phyloP scores from a whole-genome alignment of 2,329 filamentous ascomycete species.

The Ascochyta koolunga region DNA sequence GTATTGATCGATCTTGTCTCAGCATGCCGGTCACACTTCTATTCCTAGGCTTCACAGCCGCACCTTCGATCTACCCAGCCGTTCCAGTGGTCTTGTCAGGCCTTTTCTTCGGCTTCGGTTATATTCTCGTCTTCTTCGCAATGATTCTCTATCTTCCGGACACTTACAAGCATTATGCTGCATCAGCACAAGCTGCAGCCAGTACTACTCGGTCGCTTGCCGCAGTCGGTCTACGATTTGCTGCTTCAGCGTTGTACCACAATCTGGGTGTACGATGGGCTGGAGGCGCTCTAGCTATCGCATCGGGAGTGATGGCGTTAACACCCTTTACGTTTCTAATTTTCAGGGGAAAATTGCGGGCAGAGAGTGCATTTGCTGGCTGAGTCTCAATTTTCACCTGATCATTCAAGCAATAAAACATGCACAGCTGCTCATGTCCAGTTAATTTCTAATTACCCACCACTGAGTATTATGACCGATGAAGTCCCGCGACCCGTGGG shows the following conservation, averaged over 20 bases:
- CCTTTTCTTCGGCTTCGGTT: constrained; percentile 58
- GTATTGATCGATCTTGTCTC: background rate
- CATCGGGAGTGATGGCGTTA: constrained; percentile 3
- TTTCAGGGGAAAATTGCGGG: background rate
- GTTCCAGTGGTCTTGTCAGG: constrained; percentile 48
- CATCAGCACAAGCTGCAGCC: constrained; percentile 57
- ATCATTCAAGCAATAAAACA: too few relatives aligned
- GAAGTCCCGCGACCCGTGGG: too few relatives aligned
- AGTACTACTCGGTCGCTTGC: constrained; percentile 5
- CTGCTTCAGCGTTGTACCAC: constrained; percentile 1
- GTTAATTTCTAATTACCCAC: too few relatives aligned
- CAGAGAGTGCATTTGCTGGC: constrained; percentile 4
- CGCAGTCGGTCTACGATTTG: constrained; percentile 3
- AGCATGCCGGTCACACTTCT: constrained; percentile 7
- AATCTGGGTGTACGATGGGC: constrained; percentile 2
- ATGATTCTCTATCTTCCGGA: constrained; percentile 39
- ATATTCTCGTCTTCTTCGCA: constrained; percentile 66
- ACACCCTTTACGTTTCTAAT: constrained; percentile 6
- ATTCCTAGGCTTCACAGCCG: background rate
- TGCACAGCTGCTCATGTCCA: too few relatives aligned
- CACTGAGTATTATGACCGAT: too few relatives aligned
- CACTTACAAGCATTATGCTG: constrained; percentile 70
- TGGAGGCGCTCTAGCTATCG: background rate
- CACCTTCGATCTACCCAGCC: constrained; percentile 23
- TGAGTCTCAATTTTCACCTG: background rate